Evolutionary conservation across 306 rosid genomes (phyloP).

Genomic region (Prinsepia uniflora): DNA sequence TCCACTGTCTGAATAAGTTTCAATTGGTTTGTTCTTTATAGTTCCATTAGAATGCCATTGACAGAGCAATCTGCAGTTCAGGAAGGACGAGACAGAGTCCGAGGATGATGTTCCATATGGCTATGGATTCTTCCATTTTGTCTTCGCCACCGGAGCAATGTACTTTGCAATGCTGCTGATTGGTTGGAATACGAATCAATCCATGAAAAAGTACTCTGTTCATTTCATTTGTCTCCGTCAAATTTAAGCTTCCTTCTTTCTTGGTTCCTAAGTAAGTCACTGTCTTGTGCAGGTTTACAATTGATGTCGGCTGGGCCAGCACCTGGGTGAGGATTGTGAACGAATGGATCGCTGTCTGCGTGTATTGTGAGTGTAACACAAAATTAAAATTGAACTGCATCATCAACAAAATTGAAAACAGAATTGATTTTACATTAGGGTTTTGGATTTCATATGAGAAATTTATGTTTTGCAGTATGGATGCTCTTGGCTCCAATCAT

Average conservation of each 20-base stretch:
- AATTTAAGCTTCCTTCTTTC: background rate
- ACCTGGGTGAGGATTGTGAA: constrained; percentile 92
- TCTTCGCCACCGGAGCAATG: constrained; percentile 97
- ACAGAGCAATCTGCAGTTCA: constrained; percentile 48
- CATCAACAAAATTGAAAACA: background rate
- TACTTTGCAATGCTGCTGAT: constrained; percentile 93
- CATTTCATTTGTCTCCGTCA: background rate
- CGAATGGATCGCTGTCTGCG: constrained; percentile 94
- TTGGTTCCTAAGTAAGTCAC: background rate
- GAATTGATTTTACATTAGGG: background rate
- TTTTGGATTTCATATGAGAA: background rate
- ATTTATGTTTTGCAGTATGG: constrained; percentile 63
- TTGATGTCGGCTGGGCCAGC: constrained; percentile 98
- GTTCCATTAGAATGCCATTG: constrained; percentile 27
- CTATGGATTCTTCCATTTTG: constrained; percentile 96
- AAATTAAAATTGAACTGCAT: background rate
- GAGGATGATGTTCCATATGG: constrained; percentile 95
- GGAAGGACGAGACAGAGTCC: constrained; percentile 46
- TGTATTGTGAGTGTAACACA: constrained; percentile 59
- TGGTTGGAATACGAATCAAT: constrained; percentile 85
- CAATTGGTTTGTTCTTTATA: constrained; percentile 6
- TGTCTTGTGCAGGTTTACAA: constrained; percentile 67
- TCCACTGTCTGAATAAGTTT: constrained; percentile 26
- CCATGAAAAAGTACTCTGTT: constrained; percentile 58
- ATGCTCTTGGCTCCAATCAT: constrained; percentile 75